These are phyloP conservation scores for Diaporthe ilicicola DNA, from an alignment of 2,329 filamentous ascomycete genomes.

Conservation along the genomic window DNA sequence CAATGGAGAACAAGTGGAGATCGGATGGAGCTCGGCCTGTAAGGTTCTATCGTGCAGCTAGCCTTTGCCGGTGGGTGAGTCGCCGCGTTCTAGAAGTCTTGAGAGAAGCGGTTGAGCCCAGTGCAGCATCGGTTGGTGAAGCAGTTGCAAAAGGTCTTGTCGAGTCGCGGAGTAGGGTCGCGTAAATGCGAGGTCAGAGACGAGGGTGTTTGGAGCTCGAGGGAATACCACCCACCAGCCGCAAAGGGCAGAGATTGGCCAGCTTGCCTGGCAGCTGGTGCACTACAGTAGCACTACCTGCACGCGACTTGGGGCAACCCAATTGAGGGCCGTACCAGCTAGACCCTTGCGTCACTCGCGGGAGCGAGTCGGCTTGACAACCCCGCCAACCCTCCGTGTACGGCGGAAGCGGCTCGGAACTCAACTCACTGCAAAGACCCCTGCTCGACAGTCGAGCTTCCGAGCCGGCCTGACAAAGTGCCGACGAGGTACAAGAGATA, in stretches of 20 bases:
- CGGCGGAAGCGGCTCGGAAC: conserved; percentile 17
- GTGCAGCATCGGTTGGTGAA: background rate
- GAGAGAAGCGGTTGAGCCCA: background rate
- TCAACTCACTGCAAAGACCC: background rate
- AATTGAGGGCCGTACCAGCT: conserved; percentile 9
- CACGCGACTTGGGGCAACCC: conserved; percentile 15
- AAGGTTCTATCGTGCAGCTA: conserved; percentile 27
- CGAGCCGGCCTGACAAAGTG: conserved; percentile 1
- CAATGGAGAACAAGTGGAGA: conserved; percentile 34
- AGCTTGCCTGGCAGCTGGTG: conserved; percentile 14
- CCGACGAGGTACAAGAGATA: background rate
- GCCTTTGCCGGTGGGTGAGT: conserved; percentile 20
- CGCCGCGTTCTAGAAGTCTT: conserved; percentile 25
- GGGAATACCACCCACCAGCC: conserved; percentile 12
- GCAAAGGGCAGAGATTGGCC: conserved; percentile 23
- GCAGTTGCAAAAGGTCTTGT: background rate
- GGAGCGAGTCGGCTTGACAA: conserved; percentile 1
- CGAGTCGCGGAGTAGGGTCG: conserved; percentile 16
- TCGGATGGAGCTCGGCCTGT: conserved; percentile 31
- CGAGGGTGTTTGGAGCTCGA: conserved; percentile 13
- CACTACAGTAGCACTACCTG: conserved; percentile 14
- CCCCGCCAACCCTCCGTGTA: conserved; percentile 13
- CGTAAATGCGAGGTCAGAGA: conserved; percentile 13
- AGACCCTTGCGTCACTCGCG: conserved; percentile 26
- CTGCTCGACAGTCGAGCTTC: conserved; percentile 8